A percentile compares a stretch with the other conserved stretches of the same genome.
Conservation (phyloP, 257 asterid species). For the Voacanga thouarsii region DNA sequence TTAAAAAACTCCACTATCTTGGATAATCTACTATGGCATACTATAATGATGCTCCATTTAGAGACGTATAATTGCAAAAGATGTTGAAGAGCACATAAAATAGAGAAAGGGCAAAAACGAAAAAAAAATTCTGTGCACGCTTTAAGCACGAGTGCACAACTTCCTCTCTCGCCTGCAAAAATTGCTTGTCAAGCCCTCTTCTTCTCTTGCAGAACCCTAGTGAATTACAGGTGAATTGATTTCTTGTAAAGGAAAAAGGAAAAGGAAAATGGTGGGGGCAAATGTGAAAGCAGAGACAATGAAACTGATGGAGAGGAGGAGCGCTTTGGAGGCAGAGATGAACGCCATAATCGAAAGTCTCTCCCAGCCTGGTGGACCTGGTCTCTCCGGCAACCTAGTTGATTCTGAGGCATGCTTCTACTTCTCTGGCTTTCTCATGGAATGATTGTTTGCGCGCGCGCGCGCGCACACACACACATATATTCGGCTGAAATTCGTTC, state of each 20-base stretch:
- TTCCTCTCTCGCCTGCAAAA: too few relatives aligned
- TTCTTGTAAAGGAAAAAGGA: neutral
- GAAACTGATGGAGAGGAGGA: slow-evolving; percentile 75
- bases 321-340: slow-evolving; percentile 71
- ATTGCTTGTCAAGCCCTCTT: too few relatives aligned
- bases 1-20: too few relatives aligned
- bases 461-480: too few relatives aligned
- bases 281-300: slow-evolving; percentile 80
- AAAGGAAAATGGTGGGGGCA: slow-evolving; percentile 64
- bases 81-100: too few relatives aligned
- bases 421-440: neutral
- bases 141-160: too few relatives aligned
- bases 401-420: slow-evolving; percentile 59
- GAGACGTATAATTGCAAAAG: too few relatives aligned
- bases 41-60: too few relatives aligned
- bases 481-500: neutral
- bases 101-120: too few relatives aligned
- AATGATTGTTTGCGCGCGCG: neutral
- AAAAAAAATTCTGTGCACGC: too few relatives aligned
- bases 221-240: neutral
- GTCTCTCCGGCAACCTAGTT: slow-evolving; percentile 73
- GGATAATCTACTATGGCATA: too few relatives aligned
- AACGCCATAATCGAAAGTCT: slow-evolving; percentile 69
- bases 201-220: neutral
- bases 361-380: slow-evolving; percentile 82